Conservation (phyloP, 768 basidiomycete genomes). For the Lactarius sanguifluus region DNA sequence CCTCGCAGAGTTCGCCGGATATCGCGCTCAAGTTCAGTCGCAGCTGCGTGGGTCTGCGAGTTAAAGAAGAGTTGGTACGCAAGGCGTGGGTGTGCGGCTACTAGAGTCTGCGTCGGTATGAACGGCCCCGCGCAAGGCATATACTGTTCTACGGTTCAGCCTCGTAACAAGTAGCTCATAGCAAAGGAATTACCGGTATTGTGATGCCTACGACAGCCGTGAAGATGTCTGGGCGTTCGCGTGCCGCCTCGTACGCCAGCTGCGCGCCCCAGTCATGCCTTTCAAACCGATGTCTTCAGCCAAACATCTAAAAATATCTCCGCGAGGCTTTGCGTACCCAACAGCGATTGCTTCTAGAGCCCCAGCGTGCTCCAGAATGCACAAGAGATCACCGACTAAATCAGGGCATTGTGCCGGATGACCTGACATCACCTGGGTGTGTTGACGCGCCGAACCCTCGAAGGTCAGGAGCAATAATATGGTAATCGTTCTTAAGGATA, state of each 20-base stretch:
- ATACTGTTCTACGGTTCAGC: conserved; percentile 49
- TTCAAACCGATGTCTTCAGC: neutral
- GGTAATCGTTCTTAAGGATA: conserved; percentile 52
- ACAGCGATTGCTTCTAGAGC: conserved; percentile 55
- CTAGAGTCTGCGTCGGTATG: conserved; percentile 45
- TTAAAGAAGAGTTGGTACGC: conserved; percentile 62
- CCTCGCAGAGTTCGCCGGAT: conserved; percentile 57
- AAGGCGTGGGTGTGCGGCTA: conserved; percentile 48
- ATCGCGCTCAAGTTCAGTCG: conserved; percentile 54
- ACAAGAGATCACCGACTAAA: conserved; percentile 60
- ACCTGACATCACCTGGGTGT: conserved; percentile 60
- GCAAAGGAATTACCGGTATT: conserved; percentile 51
- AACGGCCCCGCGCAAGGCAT: conserved; percentile 53
- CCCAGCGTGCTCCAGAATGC: conserved; percentile 54
- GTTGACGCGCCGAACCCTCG: conserved; percentile 72
- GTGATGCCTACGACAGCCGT: conserved; percentile 55
- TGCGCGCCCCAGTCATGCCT: conserved; percentile 80
- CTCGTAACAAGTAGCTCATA: neutral
- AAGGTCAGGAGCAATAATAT: conserved; percentile 58
- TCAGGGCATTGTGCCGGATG: conserved; percentile 62
- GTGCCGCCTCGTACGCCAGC: conserved; percentile 66
- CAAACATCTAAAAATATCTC: neutral
- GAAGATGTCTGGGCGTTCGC: conserved; percentile 65
- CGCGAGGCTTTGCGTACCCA: conserved; percentile 45
- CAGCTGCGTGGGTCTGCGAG: conserved; percentile 46